A percentile compares a stretch with the other conserved stretches of the same genome.
These are phyloP conservation scores for Chalciporus piperatus DNA, from an alignment of 768 basidiomycete species.

Conservation along the genomic window DNA sequence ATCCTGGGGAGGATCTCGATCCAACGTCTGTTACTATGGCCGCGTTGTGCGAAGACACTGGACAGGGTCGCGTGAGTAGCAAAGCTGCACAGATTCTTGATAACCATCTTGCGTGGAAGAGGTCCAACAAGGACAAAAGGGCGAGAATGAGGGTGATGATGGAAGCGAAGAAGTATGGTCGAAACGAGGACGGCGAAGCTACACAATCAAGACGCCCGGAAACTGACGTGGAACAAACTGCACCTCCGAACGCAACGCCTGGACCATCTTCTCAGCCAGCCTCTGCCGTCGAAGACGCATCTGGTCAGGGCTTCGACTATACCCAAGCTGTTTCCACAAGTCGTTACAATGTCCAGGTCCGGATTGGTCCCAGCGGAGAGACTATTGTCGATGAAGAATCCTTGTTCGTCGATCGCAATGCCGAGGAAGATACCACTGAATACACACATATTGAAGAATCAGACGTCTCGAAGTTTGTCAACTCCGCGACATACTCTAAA, in stretches of 20 bases:
- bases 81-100: constrained; percentile 70
- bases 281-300: constrained; percentile 37
- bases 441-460: constrained; percentile 82
- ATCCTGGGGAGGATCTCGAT: constrained; percentile 75
- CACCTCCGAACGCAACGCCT: constrained; percentile 3
- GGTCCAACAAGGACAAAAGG: constrained; percentile 63
- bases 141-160: constrained; percentile 57
- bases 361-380: constrained; percentile 84
- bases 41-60: constrained; percentile 70
- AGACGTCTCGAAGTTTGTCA: constrained; percentile 82
- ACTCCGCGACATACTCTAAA: constrained; percentile 78
- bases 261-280: constrained; percentile 17
- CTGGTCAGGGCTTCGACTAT: constrained; percentile 68
- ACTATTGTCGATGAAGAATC: constrained; percentile 86
- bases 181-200: constrained; percentile 47
- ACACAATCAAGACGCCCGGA: constrained; percentile 9
- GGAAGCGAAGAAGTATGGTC: constrained; percentile 77
- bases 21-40: constrained; percentile 87
- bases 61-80: constrained; percentile 75
- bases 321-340: constrained; percentile 60
- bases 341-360: constrained; percentile 80
- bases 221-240: constrained; percentile 6
- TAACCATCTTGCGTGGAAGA: constrained; percentile 73
- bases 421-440: constrained; percentile 64
- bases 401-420: constrained; percentile 69